Percentiles rank a stretch among this genome's conserved stretches.
phyloP scores from a whole-genome alignment of 768 basidiomycete genomes.

The Coprinopsis strossmayeri region DNA sequence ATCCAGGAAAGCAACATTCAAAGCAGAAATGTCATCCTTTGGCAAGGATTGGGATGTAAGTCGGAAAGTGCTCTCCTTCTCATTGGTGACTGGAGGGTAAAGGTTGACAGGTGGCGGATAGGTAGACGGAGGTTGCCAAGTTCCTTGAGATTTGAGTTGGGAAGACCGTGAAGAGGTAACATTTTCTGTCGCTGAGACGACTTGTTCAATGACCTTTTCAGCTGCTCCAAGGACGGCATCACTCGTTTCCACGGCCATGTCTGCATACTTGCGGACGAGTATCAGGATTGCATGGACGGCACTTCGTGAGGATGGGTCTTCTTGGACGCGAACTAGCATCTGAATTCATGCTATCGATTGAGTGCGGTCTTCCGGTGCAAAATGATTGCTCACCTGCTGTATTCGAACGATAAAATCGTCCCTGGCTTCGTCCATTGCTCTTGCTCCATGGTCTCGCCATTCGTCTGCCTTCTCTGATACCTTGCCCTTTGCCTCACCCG shows the following conservation, averaged over 20 bases:
- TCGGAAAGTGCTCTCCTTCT: neutral
- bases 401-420: slow-evolving; percentile 21
- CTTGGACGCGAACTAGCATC: slow-evolving; percentile 24
- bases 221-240: slow-evolving; percentile 11
- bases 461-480: slow-evolving; percentile 14
- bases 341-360: slow-evolving; percentile 9
- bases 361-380: neutral
- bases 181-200: neutral
- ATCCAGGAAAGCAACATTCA: slow-evolving; percentile 19
- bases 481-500: neutral
- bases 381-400: slow-evolving; percentile 22
- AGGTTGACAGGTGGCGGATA: neutral
- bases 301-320: slow-evolving; percentile 23
- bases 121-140: slow-evolving; percentile 3
- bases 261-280: slow-evolving; percentile 27
- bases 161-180: neutral
- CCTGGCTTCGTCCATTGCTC: slow-evolving; percentile 17
- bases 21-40: slow-evolving; percentile 5
- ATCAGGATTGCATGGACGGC: slow-evolving; percentile 25
- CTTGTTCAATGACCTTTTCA: slow-evolving; percentile 8
- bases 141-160: neutral
- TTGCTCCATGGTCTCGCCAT: slow-evolving; percentile 16
- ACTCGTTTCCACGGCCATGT: slow-evolving; percentile 18
- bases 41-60: too few species aligned
- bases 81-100: slow-evolving; percentile 13